These are phyloP conservation scores for Sugiyamaella neomexicana DNA, from an alignment of 1,139 yeast genomes.

Conservation along the genomic window DNA sequence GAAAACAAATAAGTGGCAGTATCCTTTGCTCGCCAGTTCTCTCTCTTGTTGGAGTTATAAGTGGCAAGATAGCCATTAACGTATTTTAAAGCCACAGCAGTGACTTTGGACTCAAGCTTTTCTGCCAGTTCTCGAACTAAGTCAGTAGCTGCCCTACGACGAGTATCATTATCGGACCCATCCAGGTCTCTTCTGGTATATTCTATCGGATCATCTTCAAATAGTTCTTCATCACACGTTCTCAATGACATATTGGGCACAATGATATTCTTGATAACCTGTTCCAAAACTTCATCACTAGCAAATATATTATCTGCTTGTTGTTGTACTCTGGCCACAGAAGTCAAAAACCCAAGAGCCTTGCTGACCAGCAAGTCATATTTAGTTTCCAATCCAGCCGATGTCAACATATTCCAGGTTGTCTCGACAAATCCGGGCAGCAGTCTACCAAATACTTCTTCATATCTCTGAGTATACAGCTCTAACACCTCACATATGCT, in stretches of 20 bases:
- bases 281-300: constrained; percentile 66
- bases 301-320: constrained; percentile 59
- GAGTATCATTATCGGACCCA: constrained; percentile 90
- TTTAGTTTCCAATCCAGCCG: constrained; percentile 67
- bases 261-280: constrained; percentile 77
- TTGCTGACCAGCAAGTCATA: constrained; percentile 84
- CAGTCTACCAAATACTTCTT: constrained; percentile 80
- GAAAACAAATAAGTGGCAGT: constrained; percentile 83
- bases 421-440: constrained; percentile 77
- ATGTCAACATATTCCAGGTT: constrained; percentile 75
- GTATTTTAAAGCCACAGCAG: constrained; percentile 74
- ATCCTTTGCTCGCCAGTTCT: constrained; percentile 82
- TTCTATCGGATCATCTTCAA: constrained; percentile 96
- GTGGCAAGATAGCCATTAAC: constrained; percentile 64
- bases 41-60: constrained; percentile 45
- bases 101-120: constrained; percentile 70
- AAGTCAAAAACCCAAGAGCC: constrained; percentile 76
- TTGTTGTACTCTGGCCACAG: constrained; percentile 70
- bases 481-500: constrained; percentile 83
- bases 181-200: constrained; percentile 90
- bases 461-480: constrained; percentile 85
- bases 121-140: constrained; percentile 85
- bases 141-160: constrained; percentile 89
- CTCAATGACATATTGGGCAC: constrained; percentile 81
- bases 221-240: constrained; percentile 84